Evolutionary conservation across 1,139 yeast species (phyloP).

Genomic region (Lodderomyces margitis): DNA sequence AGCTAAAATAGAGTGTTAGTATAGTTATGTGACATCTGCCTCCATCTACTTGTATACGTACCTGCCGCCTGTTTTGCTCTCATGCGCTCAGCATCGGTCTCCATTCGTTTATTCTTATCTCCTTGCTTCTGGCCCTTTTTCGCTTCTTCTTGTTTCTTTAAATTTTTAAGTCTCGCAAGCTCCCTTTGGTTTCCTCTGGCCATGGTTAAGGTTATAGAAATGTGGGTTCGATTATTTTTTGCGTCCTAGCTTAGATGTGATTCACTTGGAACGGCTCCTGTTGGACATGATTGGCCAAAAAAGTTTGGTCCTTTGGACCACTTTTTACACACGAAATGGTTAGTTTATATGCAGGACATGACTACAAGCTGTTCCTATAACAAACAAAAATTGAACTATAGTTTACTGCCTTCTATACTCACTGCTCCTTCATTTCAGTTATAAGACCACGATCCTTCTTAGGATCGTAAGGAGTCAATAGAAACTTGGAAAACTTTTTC

Average conservation of each 20-base stretch:
- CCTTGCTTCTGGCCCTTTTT: conserved; percentile 62
- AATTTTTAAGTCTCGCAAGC: conserved; percentile 83
- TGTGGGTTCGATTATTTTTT: not conserved
- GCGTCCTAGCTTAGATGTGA: not conserved
- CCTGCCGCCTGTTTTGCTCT: conserved; percentile 85
- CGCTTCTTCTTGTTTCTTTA: conserved; percentile 70
- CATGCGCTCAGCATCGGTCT: conserved; percentile 82
- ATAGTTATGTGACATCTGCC: not conserved
- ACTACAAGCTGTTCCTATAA: no score
- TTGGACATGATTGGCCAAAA: not conserved
- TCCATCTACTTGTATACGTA: conserved; percentile 32
- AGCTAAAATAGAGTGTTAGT: conserved; percentile 30
- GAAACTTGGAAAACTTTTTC: conserved; percentile 69
- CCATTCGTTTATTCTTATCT: conserved; percentile 89
- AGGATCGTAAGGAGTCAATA: conserved; percentile 71
- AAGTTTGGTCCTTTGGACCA: no score
- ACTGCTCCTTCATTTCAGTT: conserved; percentile 62
- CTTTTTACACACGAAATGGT: no score
- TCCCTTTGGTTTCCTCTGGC: conserved; percentile 98
- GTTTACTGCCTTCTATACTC: conserved; percentile 9
- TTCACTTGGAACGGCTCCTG: not conserved
- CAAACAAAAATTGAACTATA: no score
- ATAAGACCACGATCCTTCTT: conserved; percentile 56
- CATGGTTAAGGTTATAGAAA: conserved; percentile 41
- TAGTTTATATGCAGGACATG: not conserved